Conservation (phyloP, 345 rosid genomes). For the Toxicodendron radicans region DNA sequence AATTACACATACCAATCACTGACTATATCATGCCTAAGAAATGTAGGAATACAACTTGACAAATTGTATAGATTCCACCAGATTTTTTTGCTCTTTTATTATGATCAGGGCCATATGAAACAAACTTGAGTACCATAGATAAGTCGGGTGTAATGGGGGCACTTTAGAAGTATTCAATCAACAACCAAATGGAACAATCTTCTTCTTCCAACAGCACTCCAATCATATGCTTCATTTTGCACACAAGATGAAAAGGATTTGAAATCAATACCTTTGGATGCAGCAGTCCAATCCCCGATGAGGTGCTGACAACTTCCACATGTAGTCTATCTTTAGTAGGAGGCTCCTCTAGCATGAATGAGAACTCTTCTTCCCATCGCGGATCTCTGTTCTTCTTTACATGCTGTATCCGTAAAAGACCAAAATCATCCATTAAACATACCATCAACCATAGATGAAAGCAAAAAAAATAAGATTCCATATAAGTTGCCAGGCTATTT, state of each 20-base stretch:
- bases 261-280: constrained; percentile 73
- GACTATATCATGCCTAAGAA: neutral
- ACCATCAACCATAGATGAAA: neutral
- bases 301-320: constrained; percentile 75
- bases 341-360: constrained; percentile 74
- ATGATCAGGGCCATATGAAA: neutral
- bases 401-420: constrained; percentile 37
- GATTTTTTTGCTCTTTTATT: neutral
- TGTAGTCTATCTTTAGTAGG: constrained; percentile 72
- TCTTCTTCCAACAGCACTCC: neutral
- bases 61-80: neutral
- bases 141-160: neutral
- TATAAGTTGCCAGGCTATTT: too few species aligned
- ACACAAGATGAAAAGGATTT: neutral
- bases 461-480: neutral
- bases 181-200: neutral
- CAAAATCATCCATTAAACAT: neutral
- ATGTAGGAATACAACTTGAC: neutral
- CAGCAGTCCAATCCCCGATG: constrained; percentile 78
- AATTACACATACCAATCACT: neutral
- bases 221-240: neutral
- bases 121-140: neutral
- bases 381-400: constrained; percentile 94
- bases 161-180: neutral
- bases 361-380: constrained; percentile 90